Evolutionary conservation across 805 yeast species (phyloP).

Genomic region (Kodamaea kakaduensis): DNA sequence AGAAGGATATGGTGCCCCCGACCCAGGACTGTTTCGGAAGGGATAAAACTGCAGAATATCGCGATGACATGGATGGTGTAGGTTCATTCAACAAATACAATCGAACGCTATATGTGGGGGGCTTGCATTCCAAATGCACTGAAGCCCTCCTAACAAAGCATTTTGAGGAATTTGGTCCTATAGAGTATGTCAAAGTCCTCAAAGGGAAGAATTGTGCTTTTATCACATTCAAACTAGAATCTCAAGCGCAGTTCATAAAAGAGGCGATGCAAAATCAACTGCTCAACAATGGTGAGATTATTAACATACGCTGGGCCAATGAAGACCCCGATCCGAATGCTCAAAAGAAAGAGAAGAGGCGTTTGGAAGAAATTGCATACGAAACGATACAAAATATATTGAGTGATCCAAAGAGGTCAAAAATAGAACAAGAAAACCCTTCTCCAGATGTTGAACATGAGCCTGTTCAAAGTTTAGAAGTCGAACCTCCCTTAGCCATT

Average conservation of each 20-base stretch:
- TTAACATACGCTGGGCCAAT: slow-evolving; percentile 82
- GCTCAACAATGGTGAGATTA: slow-evolving; percentile 51
- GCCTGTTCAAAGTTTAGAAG: neutral
- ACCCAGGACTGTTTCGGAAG: slow-evolving; percentile 91
- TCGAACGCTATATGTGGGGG: slow-evolving; percentile 73
- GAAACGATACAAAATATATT: slow-evolving; percentile 48
- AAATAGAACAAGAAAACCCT: slow-evolving; percentile 17
- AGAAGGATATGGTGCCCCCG: slow-evolving; percentile 52
- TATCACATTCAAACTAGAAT: slow-evolving; percentile 62
- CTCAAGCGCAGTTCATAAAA: slow-evolving; percentile 88
- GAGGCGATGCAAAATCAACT: slow-evolving; percentile 91
- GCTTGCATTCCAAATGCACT: slow-evolving; percentile 34
- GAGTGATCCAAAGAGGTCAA: slow-evolving; percentile 14
- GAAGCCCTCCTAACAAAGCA: slow-evolving; percentile 36
- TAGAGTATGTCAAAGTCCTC: slow-evolving; percentile 62
- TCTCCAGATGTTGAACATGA: neutral
- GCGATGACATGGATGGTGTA: slow-evolving; percentile 93
- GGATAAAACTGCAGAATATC: slow-evolving; percentile 72
- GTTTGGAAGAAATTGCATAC: slow-evolving; percentile 49
- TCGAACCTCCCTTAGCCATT: no score
- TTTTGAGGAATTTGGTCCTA: slow-evolving; percentile 73
- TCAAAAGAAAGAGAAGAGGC: slow-evolving; percentile 44
- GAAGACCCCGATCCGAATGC: slow-evolving; percentile 81
- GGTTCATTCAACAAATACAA: slow-evolving; percentile 74
- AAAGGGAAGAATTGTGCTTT: slow-evolving; percentile 70